These are phyloP conservation scores for Euphorbia peplus DNA, from an alignment of 345 rosid species.

Conservation along the genomic window DNA sequence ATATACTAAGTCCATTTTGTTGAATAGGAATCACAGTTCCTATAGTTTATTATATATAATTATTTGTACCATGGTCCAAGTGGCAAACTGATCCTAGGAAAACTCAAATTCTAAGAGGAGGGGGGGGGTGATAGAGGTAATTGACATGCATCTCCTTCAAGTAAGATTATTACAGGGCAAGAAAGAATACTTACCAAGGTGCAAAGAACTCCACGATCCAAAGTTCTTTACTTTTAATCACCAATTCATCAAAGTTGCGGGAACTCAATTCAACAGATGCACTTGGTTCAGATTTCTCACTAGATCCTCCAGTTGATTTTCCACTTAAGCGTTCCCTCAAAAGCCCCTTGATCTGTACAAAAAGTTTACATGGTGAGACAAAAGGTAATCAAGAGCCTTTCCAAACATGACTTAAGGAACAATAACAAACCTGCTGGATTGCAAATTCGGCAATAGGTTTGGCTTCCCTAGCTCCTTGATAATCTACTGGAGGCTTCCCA, in stretches of 20 bases:
- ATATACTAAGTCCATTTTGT: not conserved
- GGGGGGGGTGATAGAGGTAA: not conserved
- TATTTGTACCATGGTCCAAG: not conserved
- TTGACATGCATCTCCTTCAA: not conserved
- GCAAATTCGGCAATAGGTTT: constrained; percentile 76
- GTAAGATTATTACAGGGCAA: not conserved
- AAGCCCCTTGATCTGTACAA: constrained; percentile 62
- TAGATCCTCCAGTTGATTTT: constrained; percentile 71
- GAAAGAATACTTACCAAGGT: constrained; percentile 64
- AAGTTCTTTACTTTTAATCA: constrained; percentile 79
- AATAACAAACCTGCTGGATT: constrained; percentile 56
- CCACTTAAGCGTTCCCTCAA: constrained; percentile 81
- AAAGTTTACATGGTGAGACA: constrained; percentile 10
- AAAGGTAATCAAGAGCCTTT: not conserved
- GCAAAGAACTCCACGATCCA: constrained; percentile 98
- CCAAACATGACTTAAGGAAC: not conserved
- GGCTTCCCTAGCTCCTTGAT: constrained; percentile 92
- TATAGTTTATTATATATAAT: not conserved
- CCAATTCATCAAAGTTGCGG: constrained; percentile 78
- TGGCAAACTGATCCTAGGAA: not conserved
- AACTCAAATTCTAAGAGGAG: not conserved
- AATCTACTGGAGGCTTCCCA: constrained; percentile 83
- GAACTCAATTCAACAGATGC: constrained; percentile 72
- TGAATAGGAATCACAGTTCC: not conserved
- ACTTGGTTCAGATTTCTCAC: constrained; percentile 75